Base-by-base conservation (phyloP, 2,329 filamentous ascomycete species). In the Bipolaris oryzae region DNA sequence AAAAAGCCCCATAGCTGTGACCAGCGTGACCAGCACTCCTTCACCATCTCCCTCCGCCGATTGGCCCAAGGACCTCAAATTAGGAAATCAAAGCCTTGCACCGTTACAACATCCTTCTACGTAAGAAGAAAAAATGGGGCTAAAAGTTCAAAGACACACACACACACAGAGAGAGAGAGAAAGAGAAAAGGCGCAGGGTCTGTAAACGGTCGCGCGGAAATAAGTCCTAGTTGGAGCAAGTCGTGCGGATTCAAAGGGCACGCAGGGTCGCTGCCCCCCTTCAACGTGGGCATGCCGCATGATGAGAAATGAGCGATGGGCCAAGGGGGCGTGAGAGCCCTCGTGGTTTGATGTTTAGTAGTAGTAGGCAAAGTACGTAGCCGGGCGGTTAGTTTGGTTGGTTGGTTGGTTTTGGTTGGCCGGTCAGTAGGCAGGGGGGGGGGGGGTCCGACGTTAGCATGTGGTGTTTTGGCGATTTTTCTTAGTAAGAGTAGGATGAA, bases 181-280 rank as follows among this genome's bases (percentile, higher is more conserved):
- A 3, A 31, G 28, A 42, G 48, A 42, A 50, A 57, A 37, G 31
- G 51, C 45, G 39, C 52, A 46, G 45, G 47, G 38, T 42, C 60
- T 57, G 46, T 15, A 61, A 61, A 56, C 38, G 33, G 28, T 33
- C 43, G 21, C 47, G 67, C 67, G 69, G 50, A 66, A 58, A 66
- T 62, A 62, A 60, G 21, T 43, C 70, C 70, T 45, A 67, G 63
- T 64, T 60, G 28, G 61, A 66, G 67, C 64, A 74, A 61, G 59
- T 67, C 11, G 13, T 45, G 53, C 28, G 46, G 47, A 58, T 42
- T 51, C 44, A 61, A 61, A 46, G 54, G 28, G 49, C 23, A 48
- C 25, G 21, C 39, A 25, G 39, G 21, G 21, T 25, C 39, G 28
- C 10, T 31, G 28, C 10, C 28, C 28, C 28, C 18, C 21, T 23